phyloP scores from a whole-genome alignment of 768 basidiomycete species.

The Kwoniella shandongensis region DNA sequence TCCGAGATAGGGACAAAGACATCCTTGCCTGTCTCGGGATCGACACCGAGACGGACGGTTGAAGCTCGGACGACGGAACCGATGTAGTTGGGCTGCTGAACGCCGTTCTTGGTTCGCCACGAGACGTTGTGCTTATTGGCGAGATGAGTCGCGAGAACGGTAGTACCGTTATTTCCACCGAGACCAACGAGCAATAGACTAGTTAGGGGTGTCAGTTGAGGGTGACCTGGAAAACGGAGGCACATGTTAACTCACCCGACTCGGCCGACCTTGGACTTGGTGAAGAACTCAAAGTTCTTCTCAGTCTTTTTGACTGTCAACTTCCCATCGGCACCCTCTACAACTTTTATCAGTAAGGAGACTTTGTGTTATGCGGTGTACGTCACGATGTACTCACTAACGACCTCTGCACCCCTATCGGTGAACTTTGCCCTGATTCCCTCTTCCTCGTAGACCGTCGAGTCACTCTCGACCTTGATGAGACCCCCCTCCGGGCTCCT shows the following conservation, averaged over 20 bases:
- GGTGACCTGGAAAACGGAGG: neutral
- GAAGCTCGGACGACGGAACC: constrained; percentile 95
- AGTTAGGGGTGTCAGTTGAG: neutral
- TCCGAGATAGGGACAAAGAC: constrained; percentile 89
- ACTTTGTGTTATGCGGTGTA: neutral
- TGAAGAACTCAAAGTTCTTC: constrained; percentile 86
- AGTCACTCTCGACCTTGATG: constrained; percentile 48
- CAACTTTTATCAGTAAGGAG: constrained; percentile 18
- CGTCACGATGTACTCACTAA: constrained; percentile 61
- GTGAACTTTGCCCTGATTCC: constrained; percentile 45
- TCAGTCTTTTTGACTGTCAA: constrained; percentile 76
- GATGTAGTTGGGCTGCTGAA: constrained; percentile 95
- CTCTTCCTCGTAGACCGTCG: constrained; percentile 43
- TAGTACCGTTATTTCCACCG: constrained; percentile 96
- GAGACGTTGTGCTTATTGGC: constrained; percentile 92
- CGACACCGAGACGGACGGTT: constrained; percentile 85
- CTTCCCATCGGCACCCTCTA: constrained; percentile 67
- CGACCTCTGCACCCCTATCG: constrained; percentile 54
- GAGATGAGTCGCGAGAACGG: constrained; percentile 87
- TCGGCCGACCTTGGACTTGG: constrained; percentile 76
- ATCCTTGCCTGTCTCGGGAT: constrained; percentile 77
- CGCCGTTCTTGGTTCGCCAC: constrained; percentile 90
- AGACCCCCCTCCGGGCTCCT: constrained; percentile 47
- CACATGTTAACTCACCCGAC: constrained; percentile 70
- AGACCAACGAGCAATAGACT: constrained; percentile 96